Conservation (phyloP, 1,284 basidiomycete species). For the Sanghuangporus baumii region DNA sequence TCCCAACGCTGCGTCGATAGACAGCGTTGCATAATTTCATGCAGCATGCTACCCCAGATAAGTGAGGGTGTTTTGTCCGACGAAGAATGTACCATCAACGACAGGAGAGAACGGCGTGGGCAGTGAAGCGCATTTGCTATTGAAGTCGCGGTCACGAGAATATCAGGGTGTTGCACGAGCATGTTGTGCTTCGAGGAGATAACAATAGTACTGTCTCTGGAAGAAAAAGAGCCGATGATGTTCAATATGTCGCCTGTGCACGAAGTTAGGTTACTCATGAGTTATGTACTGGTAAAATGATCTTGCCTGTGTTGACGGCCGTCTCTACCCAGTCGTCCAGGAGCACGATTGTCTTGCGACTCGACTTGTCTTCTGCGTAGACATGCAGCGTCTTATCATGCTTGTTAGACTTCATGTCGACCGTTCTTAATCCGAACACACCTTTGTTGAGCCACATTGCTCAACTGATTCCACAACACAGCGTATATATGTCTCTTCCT, state of each 20-base stretch:
- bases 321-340: constrained; percentile 63
- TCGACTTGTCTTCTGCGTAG: constrained; percentile 34
- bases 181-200: constrained; percentile 55
- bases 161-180: constrained; percentile 84
- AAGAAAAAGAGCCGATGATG: constrained; percentile 56
- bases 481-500: background rate
- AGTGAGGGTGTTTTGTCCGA: constrained; percentile 59
- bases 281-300: constrained; percentile 1
- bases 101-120: constrained; percentile 74
- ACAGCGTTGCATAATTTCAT: constrained; percentile 82
- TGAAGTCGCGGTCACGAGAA: constrained; percentile 83
- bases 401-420: constrained; percentile 9
- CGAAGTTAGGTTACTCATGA: background rate
- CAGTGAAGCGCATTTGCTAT: constrained; percentile 81
- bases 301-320: constrained; percentile 47
- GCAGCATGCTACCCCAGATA: constrained; percentile 87
- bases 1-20: constrained; percentile 59
- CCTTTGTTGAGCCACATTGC: background rate
- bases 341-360: constrained; percentile 45
- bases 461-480: constrained; percentile 8
- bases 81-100: constrained; percentile 51
- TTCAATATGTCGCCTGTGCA: constrained; percentile 73
- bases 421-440: constrained; percentile 13
- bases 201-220: constrained; percentile 36
- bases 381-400: constrained; percentile 38